Conservation (phyloP, 2,329 filamentous ascomycete species). For the Penicillium hordei region DNA sequence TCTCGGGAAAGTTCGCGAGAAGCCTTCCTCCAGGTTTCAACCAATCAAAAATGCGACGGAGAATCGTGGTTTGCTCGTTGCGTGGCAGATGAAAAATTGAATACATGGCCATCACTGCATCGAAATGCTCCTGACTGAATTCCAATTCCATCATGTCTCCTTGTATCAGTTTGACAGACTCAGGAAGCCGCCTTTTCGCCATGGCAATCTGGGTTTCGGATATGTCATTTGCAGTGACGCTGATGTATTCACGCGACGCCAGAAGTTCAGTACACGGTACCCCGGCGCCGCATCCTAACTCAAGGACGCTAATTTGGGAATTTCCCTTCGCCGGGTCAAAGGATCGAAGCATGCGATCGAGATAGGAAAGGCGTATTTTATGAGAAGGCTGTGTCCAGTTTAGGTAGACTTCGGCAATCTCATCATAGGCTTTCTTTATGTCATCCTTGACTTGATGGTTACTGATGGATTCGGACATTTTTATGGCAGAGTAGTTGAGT, state of each 20-base stretch:
- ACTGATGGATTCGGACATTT: neutral
- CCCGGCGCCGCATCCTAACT: slow-evolving; percentile 46
- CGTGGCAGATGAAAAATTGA: slow-evolving; percentile 57
- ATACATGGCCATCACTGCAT: slow-evolving; percentile 55
- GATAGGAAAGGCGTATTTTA: slow-evolving; percentile 34
- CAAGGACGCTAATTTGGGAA: slow-evolving; percentile 28
- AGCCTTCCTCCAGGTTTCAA: slow-evolving; percentile 53
- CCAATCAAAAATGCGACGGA: slow-evolving; percentile 51
- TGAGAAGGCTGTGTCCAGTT: slow-evolving; percentile 34
- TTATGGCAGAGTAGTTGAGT: neutral
- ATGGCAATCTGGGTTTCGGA: slow-evolving; percentile 42
- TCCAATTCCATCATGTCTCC: slow-evolving; percentile 47
- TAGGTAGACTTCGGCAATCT: slow-evolving; percentile 39
- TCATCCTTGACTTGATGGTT: slow-evolving; percentile 14
- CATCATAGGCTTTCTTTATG: slow-evolving; percentile 36
- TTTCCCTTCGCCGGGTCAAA: slow-evolving; percentile 5
- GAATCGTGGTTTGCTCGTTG: slow-evolving; percentile 50
- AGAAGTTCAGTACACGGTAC: slow-evolving; percentile 32
- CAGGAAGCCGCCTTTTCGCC: slow-evolving; percentile 28
- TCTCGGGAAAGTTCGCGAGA: slow-evolving; percentile 50
- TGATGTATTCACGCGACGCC: slow-evolving; percentile 18
- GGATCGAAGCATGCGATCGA: slow-evolving; percentile 29
- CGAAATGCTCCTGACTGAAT: slow-evolving; percentile 41
- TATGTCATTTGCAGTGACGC: slow-evolving; percentile 47
- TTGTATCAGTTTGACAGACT: slow-evolving; percentile 29